phyloP scores from a whole-genome alignment of 495 filamentous ascomycete species.

The Clohesyomyces aquaticus region DNA sequence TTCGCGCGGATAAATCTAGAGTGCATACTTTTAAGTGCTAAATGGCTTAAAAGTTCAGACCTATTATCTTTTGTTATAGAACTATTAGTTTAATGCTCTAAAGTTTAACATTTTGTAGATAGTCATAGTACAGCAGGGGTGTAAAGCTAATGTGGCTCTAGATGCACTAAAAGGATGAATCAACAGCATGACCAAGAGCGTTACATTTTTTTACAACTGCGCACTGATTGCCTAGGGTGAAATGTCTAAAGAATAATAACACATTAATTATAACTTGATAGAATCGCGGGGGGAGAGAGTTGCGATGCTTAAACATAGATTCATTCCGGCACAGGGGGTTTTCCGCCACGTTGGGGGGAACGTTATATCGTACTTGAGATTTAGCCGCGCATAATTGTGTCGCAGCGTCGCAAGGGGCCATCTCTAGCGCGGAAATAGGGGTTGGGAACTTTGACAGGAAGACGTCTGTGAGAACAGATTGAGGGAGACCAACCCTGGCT shows the following conservation, averaged over 20 bases:
- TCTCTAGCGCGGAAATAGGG: too few species aligned
- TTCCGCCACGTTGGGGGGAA: background rate
- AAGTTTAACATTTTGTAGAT: background rate
- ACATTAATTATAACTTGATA: background rate
- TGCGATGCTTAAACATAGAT: conserved; percentile 1
- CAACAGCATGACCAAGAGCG: background rate
- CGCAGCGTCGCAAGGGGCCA: too few species aligned
- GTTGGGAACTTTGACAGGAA: too few species aligned
- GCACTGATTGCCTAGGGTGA: background rate
- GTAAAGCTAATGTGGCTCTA: background rate
- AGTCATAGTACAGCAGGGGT: background rate
- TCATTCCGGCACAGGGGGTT: background rate
- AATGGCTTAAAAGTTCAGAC: background rate
- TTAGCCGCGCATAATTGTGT: too few species aligned
- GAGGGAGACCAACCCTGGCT: too few species aligned
- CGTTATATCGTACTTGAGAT: too few species aligned
- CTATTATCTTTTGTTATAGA: background rate
- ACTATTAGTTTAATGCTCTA: background rate
- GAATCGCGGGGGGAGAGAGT: background rate
- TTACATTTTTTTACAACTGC: background rate
- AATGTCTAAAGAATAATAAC: background rate
- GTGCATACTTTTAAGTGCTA: background rate
- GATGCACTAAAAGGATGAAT: background rate
- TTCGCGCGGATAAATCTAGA: background rate
- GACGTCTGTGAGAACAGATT: too few species aligned